phyloP scores from a whole-genome alignment of 768 basidiomycete species.

The Dacryopinax primogenitus region DNA sequence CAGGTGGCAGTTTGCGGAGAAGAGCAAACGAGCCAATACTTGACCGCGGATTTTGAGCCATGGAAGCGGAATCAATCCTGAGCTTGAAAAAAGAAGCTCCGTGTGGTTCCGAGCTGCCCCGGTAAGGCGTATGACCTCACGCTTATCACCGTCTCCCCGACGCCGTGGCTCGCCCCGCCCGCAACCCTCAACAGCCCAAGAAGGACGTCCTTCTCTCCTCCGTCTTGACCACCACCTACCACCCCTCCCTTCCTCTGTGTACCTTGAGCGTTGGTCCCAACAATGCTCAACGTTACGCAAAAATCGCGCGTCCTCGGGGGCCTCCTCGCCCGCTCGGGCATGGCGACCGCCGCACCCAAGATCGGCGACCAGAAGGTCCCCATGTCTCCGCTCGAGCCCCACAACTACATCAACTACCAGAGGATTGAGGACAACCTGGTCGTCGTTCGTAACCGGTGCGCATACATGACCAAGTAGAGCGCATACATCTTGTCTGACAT shows the following conservation, averaged over 20 bases:
- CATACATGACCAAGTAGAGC: conserved; percentile 9
- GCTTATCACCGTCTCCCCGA: conserved; percentile 8
- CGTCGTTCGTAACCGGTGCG: conserved; percentile 68
- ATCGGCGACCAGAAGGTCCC: conserved; percentile 84
- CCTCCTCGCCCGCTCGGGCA: conserved; percentile 21
- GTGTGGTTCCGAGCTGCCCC: conserved; percentile 8
- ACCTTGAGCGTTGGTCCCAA: background rate
- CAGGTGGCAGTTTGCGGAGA: too few species aligned
- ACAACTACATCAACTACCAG: conserved; percentile 83
- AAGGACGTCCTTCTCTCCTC: background rate
- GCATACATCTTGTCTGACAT: conserved; percentile 12
- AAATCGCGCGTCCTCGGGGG: background rate
- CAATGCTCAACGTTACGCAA: conserved; percentile 5
- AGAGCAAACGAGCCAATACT: background rate
- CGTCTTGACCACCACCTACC: conserved; percentile 3
- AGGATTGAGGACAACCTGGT: conserved; percentile 96
- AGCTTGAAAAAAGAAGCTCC: conserved; percentile 8
- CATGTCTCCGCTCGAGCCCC: conserved; percentile 76
- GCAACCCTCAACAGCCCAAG: background rate
- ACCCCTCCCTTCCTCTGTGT: background rate
- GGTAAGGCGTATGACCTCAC: conserved; percentile 8
- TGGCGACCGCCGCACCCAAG: conserved; percentile 68
- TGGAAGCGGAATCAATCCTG: background rate
- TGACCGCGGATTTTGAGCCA: conserved; percentile 1
- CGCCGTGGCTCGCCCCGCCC: background rate